Conservation (phyloP, 75 land plant genomes). For the Pinus albicaulis region DNA sequence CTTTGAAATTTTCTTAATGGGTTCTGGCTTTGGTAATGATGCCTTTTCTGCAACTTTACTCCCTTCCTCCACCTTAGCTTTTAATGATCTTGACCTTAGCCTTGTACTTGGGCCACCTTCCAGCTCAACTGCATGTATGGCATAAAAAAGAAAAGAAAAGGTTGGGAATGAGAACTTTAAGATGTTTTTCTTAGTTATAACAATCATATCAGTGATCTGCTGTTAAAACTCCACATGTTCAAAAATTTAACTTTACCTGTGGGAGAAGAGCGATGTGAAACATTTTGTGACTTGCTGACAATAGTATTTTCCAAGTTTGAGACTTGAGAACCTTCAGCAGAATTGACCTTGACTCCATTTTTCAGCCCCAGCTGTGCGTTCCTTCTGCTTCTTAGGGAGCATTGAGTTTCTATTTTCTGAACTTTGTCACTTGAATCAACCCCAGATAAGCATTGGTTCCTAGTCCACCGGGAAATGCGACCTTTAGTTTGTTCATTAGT, state of each 20-base stretch:
- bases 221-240: not conserved
- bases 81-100: slow-evolving; percentile 35
- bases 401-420: too few species aligned
- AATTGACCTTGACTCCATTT: not conserved
- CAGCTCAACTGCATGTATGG: slow-evolving; percentile 5
- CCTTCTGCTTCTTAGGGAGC: not conserved
- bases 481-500: not conserved
- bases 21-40: slow-evolving; percentile 6
- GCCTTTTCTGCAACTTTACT: slow-evolving; percentile 8
- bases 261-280: not conserved
- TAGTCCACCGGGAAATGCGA: not conserved
- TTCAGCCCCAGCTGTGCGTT: not conserved
- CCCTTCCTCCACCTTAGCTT: not conserved
- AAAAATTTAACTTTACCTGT: slow-evolving; percentile 1
- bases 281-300: not conserved
- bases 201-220: not conserved
- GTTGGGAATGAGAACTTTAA: not conserved
- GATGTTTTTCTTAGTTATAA: not conserved
- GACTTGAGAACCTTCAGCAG: slow-evolving; percentile 4
- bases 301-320: not conserved
- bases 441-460: too few species aligned
- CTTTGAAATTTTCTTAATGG: slow-evolving; percentile 8
- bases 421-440: too few species aligned
- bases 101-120: slow-evolving; percentile 64
- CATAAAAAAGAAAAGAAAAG: not conserved